Conservation (phyloP, 495 filamentous ascomycete genomes). For the Talaromyces thailandensis region DNA sequence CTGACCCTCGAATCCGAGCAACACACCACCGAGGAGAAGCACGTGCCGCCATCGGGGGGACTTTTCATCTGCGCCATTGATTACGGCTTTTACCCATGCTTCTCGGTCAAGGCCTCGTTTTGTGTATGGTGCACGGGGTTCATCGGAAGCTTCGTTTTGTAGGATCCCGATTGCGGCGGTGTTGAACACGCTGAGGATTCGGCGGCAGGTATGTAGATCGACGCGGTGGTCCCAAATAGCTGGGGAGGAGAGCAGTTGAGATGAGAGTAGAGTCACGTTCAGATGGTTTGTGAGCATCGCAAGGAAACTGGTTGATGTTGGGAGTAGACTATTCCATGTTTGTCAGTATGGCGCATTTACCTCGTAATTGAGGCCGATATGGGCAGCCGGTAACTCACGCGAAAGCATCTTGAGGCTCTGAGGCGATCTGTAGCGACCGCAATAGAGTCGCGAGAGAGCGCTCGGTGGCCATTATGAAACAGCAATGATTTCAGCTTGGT, state of each 20-base stretch:
- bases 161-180: conserved; percentile 63
- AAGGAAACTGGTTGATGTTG: conserved; percentile 72
- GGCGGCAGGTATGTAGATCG: conserved; percentile 61
- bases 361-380: neutral
- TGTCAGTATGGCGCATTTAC: neutral
- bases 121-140: conserved; percentile 25
- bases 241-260: conserved; percentile 78
- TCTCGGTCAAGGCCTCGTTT: conserved; percentile 47
- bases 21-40: conserved; percentile 67
- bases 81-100: conserved; percentile 75
- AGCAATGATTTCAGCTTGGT: neutral
- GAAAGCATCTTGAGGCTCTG: conserved; percentile 42
- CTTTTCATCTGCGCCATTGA: conserved; percentile 74
- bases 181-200: conserved; percentile 81
- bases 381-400: conserved; percentile 45
- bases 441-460: conserved; percentile 42
- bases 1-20: conserved; percentile 71
- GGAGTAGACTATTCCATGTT: conserved; percentile 52
- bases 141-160: conserved; percentile 41
- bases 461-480: conserved; percentile 34
- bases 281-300: conserved; percentile 80
- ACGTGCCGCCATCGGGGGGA: conserved; percentile 85
- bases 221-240: conserved; percentile 76
- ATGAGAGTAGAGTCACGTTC: conserved; percentile 81
- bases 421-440: conserved; percentile 40